Evolutionary conservation across 2,329 filamentous ascomycete genomes (phyloP).

Genomic region (Alternaria tenuissima): DNA sequence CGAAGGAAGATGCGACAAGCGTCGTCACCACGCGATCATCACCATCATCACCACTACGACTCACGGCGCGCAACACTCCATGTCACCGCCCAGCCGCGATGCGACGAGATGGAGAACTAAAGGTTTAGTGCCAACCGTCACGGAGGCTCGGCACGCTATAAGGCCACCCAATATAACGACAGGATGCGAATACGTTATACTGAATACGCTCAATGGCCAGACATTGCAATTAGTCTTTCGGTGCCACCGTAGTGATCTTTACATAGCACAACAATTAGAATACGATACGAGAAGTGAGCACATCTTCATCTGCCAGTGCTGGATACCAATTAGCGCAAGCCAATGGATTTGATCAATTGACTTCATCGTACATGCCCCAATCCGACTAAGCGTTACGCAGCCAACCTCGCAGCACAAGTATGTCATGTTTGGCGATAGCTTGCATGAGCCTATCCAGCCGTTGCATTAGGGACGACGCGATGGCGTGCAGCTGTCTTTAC

Average conservation of each 20-base stretch:
- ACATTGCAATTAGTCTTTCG: background rate
- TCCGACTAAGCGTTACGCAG: background rate
- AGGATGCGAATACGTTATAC: background rate
- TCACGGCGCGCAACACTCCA: background rate
- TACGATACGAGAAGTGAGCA: background rate
- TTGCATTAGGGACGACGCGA: background rate
- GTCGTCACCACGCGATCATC: background rate
- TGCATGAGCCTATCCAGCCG: slow-evolving; percentile 4
- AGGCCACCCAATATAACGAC: background rate
- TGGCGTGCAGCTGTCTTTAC: slow-evolving; percentile 7
- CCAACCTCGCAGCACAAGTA: background rate
- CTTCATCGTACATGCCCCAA: background rate
- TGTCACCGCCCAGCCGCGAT: background rate
- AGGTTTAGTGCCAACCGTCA: background rate
- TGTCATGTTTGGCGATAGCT: slow-evolving; percentile 1
- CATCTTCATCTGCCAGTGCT: background rate
- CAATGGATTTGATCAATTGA: background rate
- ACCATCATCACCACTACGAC: background rate
- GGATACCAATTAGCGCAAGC: background rate
- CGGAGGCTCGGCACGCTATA: background rate
- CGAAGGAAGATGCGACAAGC: slow-evolving; percentile 2
- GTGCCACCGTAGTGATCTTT: background rate
- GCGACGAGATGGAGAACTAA: background rate
- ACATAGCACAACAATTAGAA: background rate
- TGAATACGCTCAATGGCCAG: background rate